Evolutionary conservation across 2,329 filamentous ascomycete species (phyloP), one percentile per base, ranked within the genome.

Genomic region (Pestalotiopsis sp.): DNA sequence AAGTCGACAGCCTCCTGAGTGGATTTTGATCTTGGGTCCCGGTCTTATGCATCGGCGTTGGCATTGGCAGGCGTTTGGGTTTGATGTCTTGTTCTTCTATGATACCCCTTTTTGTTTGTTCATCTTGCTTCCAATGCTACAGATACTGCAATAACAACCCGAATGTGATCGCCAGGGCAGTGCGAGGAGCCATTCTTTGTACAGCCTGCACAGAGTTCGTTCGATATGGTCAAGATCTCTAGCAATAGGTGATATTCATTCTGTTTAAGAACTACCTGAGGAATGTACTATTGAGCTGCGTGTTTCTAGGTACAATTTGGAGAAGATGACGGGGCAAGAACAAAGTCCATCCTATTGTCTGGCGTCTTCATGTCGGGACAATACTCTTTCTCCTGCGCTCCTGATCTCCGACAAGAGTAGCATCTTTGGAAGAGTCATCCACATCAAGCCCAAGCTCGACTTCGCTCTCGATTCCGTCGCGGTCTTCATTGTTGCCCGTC

Each of bases 1-100:
- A 84, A 68, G 78, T 86, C 1, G 81, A 81, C 38, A 76, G 76
- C 5, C 74, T 87, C 27, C 71, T 86, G 67, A 79, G 79, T 61
- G 72, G 69, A 1, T 76, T 81, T 41, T 82, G 65, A 77, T 4
- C 7, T 20, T 59, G 9, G 0, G 13, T 62, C 5, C 20, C 38
- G 59, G 36, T 17, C 2, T 36, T 39, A 36, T 25, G 59, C 59
- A 14, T 62, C 25, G 25, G 25, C 25, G 25, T 25, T 25, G 25
- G 25, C 25, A 25, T 62, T 62, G n/a, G 59, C 11, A 14, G n/a
- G 20, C 7, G 20, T 52, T 52, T 52, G 17, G 45, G 14, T n/a
- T 52, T 62, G 59, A 11, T 59, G 25, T 52, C 27, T 25, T 17
- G 14, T 59, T 27, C 62, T 38, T 17, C 49, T 57, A 64, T 38